Evolutionary conservation across 2,329 filamentous ascomycete species (phyloP).

Genomic region (Diaporthe australafricana): DNA sequence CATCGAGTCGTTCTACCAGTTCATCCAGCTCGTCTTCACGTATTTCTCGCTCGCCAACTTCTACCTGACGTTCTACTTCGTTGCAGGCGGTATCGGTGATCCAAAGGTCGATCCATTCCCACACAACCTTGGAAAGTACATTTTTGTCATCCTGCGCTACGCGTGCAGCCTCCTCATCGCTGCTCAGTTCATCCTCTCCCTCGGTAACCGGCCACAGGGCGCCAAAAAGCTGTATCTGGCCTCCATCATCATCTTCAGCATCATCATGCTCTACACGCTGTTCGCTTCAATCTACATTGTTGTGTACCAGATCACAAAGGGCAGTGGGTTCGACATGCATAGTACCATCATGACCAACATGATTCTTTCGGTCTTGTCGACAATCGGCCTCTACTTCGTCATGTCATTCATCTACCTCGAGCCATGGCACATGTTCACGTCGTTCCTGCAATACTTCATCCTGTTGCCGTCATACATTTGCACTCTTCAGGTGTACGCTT

Average conservation of each 20-base stretch:
- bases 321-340: constrained; percentile 70
- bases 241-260: constrained; percentile 87
- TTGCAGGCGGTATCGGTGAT: constrained; percentile 90
- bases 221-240: constrained; percentile 90
- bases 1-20: constrained; percentile 95
- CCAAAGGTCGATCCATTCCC: constrained; percentile 88
- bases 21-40: constrained; percentile 92
- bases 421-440: constrained; percentile 99
- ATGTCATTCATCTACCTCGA: constrained; percentile 98
- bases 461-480: constrained; percentile 95
- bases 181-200: constrained; percentile 94
- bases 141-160: constrained; percentile 90
- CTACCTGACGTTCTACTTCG: constrained; percentile 98
- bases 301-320: constrained; percentile 77
- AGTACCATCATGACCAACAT: constrained; percentile 96
- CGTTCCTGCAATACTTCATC: constrained; percentile 89
- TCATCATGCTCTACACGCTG: constrained; percentile 97
- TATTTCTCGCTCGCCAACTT: constrained; percentile 99
- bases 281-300: constrained; percentile 93
- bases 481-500: constrained; percentile 97
- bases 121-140: constrained; percentile 82
- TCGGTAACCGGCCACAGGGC: constrained; percentile 96
- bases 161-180: constrained; percentile 87
- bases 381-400: constrained; percentile 92
- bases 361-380: constrained; percentile 89